These are phyloP conservation scores for Ilyonectria robusta DNA, from an alignment of 2,329 filamentous ascomycete genomes.

Conservation along the genomic window DNA sequence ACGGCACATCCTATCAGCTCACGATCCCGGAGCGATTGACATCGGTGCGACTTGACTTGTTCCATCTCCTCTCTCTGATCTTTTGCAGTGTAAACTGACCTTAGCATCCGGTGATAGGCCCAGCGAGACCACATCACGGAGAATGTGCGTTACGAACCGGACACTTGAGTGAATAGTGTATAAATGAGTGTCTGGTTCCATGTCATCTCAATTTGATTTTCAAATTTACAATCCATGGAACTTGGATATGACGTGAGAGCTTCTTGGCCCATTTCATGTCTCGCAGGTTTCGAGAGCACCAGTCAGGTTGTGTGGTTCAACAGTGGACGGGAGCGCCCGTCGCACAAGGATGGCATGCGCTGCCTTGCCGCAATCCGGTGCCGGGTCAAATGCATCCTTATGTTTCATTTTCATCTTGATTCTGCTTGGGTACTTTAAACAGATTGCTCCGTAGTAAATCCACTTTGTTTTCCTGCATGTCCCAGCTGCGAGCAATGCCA, in stretches of 20 bases:
- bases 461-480: neutral
- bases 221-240: neutral
- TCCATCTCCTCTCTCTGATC: neutral
- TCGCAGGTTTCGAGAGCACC: too few species aligned
- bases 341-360: neutral
- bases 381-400: neutral
- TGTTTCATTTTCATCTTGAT: neutral
- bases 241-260: neutral
- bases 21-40: slow-evolving; percentile 10
- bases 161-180: slow-evolving; percentile 2
- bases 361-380: neutral
- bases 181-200: neutral
- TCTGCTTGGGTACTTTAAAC: neutral
- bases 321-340: too few species aligned
- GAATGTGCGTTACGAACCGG: neutral
- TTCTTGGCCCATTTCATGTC: neutral
- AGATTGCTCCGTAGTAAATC: neutral
- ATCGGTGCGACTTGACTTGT: neutral
- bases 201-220: neutral
- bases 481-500: neutral
- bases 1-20: neutral
- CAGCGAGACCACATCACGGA: slow-evolving; percentile 2
- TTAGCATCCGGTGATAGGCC: neutral
- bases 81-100: neutral
- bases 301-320: too few species aligned